A percentile compares a stretch with the other conserved stretches of the same genome.
phyloP scores from a whole-genome alignment of 371 early-diverging fungal genomes.

The Saksenaea vasiformis region DNA sequence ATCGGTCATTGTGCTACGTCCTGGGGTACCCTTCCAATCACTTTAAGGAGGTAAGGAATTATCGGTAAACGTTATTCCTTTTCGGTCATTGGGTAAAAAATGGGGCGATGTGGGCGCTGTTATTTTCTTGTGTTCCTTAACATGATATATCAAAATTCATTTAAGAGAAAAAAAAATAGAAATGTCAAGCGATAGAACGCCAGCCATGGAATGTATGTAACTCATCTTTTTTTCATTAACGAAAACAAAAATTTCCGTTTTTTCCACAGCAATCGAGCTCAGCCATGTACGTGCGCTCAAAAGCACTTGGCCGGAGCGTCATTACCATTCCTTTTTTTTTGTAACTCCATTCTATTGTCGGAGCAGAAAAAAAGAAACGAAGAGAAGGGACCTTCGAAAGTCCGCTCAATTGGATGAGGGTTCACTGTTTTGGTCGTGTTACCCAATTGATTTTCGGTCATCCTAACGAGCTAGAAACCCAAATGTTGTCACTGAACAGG shows the following conservation, averaged over 20 bases:
- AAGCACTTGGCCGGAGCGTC: neutral
- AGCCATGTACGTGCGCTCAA: neutral
- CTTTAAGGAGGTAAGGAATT: neutral
- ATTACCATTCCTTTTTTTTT: neutral
- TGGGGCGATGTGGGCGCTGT: slow-evolving; percentile 6
- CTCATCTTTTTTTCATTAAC: neutral
- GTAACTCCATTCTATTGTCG: slow-evolving; percentile 1
- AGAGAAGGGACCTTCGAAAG: neutral
- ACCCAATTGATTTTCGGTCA: slow-evolving; percentile 1
- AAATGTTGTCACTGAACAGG: neutral
- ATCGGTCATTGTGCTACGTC: slow-evolving; percentile 1
- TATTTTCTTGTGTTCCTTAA: neutral
- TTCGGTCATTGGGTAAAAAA: neutral
- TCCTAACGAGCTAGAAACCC: slow-evolving; percentile 1
- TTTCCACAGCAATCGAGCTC: neutral
- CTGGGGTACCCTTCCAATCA: neutral
- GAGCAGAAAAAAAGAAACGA: neutral
- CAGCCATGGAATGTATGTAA: neutral
- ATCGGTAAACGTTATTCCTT: neutral
- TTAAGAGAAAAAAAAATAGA: neutral
- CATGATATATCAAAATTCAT: neutral
- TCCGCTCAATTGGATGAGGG: slow-evolving; percentile 1
- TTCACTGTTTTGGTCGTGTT: neutral
- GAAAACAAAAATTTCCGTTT: neutral
- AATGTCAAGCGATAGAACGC: neutral